Conservation (phyloP, 148 eudicot species). For the Arctostaphylos glauca region DNA sequence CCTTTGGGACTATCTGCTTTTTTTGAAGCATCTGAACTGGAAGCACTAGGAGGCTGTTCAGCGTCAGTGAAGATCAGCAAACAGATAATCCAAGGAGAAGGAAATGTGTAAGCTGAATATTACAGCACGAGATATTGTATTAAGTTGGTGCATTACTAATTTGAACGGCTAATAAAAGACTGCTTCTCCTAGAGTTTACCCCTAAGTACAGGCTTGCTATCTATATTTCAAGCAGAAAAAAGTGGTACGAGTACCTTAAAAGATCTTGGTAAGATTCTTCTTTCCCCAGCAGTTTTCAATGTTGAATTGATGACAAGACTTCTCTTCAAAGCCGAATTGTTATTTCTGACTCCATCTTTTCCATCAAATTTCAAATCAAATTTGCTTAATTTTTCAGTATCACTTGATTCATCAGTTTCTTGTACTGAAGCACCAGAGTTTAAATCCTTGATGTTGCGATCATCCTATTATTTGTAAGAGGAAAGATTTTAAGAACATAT, state of each 20-base stretch:
- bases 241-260: background rate
- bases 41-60: slow-evolving; percentile 19
- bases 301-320: slow-evolving; percentile 10
- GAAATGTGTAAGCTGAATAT: background rate
- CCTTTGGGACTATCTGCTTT: background rate
- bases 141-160: background rate
- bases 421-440: slow-evolving; percentile 27
- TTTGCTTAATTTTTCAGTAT: slow-evolving; percentile 16
- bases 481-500: background rate
- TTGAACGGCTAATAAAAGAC: background rate
- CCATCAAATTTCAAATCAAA: slow-evolving; percentile 17
- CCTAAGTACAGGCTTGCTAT: background rate
- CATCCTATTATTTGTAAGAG: background rate
- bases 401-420: slow-evolving; percentile 17
- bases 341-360: slow-evolving; percentile 12
- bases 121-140: background rate
- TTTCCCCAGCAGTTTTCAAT: slow-evolving; percentile 14
- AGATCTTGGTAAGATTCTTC: background rate
- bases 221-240: background rate
- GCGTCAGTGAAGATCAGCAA: background rate
- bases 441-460: slow-evolving; percentile 28
- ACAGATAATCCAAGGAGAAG: background rate
- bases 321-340: slow-evolving; percentile 19
- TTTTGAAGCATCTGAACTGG: slow-evolving; percentile 14
- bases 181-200: background rate